Evolutionary conservation across 2,329 filamentous ascomycete species (phyloP), one percentile per base, ranked within the genome.

Genomic region (Fusarium buharicum): DNA sequence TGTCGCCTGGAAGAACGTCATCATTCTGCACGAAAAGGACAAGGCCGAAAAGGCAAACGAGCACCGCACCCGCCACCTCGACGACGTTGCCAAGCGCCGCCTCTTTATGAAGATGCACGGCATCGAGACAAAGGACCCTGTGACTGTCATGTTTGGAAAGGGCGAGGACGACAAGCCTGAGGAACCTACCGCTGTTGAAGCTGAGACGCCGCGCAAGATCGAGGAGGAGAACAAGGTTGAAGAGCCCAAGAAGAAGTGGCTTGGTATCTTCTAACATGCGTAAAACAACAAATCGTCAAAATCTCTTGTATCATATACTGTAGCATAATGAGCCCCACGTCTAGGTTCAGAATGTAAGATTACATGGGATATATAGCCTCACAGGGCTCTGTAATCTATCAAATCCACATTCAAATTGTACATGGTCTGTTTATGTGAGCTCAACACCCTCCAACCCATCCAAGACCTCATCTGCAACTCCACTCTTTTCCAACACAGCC

Each of bases 61-160:
- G 76, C 87, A 87, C 78, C 85, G 93, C 51, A 85, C 86, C 70
- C 84, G 84, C 72, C 88, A 87, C 66, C 83, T 92, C 52, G 92
- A 97, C 67, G 95, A 99, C 78, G 89, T 95, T 24, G 85, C 89
- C 75, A 97, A 97, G 86, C 85, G 94, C 70, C 86, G 86, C 59
- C 88, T 91, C 76, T 99, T 92, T 78, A 87, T 93, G 70, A 89
- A 92, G 77, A 92, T 90, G 59, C 92, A 97, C 80, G 93, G 92
- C 10, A 76, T 96, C 71, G 89, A 93, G 74, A 80, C 84, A 68
- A 81, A 83, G 70, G 79, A 84, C 47, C 82, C 82, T 28, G 81
- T 88, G 69, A 80, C 73, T 56, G 78, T 78, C 69, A 76, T 79
- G 11, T 78, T 80, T 50, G 77, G 74, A 37, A 74, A 75, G 62